phyloP scores from a whole-genome alignment of 139 green algal genomes.

The Closterium sp. region DNA sequence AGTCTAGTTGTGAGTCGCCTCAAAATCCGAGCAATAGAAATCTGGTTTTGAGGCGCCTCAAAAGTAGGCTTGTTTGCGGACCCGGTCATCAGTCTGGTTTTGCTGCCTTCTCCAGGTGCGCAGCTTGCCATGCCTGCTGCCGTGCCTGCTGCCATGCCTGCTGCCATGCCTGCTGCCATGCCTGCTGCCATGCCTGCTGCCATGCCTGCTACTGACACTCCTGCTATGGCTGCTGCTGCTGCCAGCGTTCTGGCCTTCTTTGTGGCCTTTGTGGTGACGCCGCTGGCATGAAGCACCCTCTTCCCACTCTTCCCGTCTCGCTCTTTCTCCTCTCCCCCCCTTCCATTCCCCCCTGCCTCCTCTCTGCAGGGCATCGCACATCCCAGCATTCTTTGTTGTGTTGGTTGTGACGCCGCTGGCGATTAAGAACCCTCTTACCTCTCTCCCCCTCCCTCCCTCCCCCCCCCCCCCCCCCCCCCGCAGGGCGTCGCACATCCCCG shows the following conservation, averaged over 20 bases:
- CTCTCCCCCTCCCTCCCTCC: neutral
- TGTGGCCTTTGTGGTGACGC: slow-evolving; percentile 62
- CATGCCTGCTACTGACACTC: neutral
- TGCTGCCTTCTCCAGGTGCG: slow-evolving; percentile 51
- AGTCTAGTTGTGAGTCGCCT: neutral
- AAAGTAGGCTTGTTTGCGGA: slow-evolving; percentile 44
- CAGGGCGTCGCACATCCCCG: slow-evolving; percentile 52
- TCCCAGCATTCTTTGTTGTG: slow-evolving; percentile 62
- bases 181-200: neutral
- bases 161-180: too few species aligned
- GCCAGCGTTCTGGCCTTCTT: neutral
- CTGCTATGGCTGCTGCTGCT: neutral
- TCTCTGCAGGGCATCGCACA: slow-evolving; percentile 40
- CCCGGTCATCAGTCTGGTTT: slow-evolving; percentile 57
- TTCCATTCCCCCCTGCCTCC: neutral
- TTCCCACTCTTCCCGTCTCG: too few species aligned
- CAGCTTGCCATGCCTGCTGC: too few species aligned
- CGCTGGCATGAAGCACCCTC: too few species aligned
- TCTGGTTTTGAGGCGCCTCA: too few species aligned
- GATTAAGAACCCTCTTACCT: neutral
- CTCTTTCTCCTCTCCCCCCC: neutral
- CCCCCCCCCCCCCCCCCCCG: neutral
- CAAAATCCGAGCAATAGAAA: too few species aligned
- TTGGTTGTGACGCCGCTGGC: slow-evolving; percentile 65
- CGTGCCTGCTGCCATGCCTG: too few species aligned